phyloP scores from a whole-genome alignment of 192 early-diverging fungal genomes.

The Endogone sp. region DNA sequence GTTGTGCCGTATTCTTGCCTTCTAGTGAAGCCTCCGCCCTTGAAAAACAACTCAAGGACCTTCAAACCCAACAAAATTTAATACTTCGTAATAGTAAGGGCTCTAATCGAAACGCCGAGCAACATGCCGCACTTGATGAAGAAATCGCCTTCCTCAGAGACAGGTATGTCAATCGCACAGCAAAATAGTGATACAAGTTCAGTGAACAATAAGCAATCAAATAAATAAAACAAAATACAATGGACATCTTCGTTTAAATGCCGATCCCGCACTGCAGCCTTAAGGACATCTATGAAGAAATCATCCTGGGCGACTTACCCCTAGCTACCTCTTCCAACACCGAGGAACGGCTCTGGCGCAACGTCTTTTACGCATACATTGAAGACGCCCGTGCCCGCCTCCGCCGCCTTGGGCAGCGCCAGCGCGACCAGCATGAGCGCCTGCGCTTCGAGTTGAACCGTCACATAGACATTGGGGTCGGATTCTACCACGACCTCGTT shows the following conservation, averaged over 20 bases:
- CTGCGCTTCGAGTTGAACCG: slow-evolving; percentile 35
- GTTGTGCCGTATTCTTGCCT: neutral
- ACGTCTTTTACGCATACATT: slow-evolving; percentile 50
- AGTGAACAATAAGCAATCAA: slow-evolving; percentile 14
- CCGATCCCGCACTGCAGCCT: slow-evolving; percentile 24
- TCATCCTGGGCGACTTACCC: slow-evolving; percentile 39
- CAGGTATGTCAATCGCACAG: slow-evolving; percentile 23
- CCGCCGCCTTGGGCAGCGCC: slow-evolving; percentile 10
- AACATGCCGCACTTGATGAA: slow-evolving; percentile 5
- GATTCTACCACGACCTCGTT: slow-evolving; percentile 52
- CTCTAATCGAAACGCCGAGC: slow-evolving; percentile 11
- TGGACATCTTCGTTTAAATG: neutral
- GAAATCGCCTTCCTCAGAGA: slow-evolving; percentile 6
- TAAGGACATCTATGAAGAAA: slow-evolving; percentile 40
- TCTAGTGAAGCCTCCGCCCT: slow-evolving; percentile 29
- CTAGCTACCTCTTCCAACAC: slow-evolving; percentile 44
- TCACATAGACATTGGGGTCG: slow-evolving; percentile 42
- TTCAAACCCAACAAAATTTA: slow-evolving; percentile 27
- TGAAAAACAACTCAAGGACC: slow-evolving; percentile 27
- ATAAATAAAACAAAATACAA: neutral
- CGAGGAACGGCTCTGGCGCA: slow-evolving; percentile 55
- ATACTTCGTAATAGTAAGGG: slow-evolving; percentile 20
- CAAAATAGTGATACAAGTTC: slow-evolving; percentile 21
- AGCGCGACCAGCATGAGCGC: slow-evolving; percentile 18
- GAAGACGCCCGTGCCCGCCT: slow-evolving; percentile 46